A percentile compares a stretch with the other conserved stretches of the same genome.
Conservation (phyloP, 345 rosid species). For the Arabis alpina region DNA sequence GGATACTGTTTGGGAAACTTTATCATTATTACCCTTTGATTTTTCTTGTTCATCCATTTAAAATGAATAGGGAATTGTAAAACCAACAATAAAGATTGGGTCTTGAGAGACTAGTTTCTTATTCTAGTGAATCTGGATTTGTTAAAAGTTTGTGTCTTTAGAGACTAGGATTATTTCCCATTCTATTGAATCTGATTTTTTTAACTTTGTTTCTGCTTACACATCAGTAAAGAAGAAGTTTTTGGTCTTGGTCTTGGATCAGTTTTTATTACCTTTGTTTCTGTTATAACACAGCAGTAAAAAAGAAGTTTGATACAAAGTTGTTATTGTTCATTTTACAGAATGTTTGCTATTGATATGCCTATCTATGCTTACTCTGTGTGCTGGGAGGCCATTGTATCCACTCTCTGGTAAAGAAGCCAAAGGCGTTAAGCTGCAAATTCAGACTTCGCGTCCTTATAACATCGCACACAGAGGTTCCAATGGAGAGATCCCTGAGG, state of each 20-base stretch:
- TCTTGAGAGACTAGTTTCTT: neutral
- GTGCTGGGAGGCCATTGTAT: constrained; percentile 72
- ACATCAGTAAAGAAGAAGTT: neutral
- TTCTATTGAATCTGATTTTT: constrained; percentile 6
- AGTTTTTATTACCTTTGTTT: constrained; percentile 4
- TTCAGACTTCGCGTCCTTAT: constrained; percentile 76
- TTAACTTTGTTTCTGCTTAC: neutral
- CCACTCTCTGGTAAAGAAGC: constrained; percentile 59
- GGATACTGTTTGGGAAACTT: neutral
- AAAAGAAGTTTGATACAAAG: neutral
- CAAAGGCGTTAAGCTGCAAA: constrained; percentile 42
- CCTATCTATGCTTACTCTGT: constrained; percentile 52
- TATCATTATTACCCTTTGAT: neutral
- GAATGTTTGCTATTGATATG: constrained; percentile 54
- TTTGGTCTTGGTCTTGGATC: constrained; percentile 1
- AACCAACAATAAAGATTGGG: neutral
- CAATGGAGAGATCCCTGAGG: constrained; percentile 95
- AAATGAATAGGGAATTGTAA: neutral
- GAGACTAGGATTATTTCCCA: neutral
- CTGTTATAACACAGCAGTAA: neutral
- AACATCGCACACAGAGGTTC: constrained; percentile 97
- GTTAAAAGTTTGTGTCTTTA: neutral
- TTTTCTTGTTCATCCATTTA: constrained; percentile 13
- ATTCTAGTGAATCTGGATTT: neutral
- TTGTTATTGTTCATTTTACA: constrained; percentile 35